These are phyloP conservation scores for Xylaria sp. DNA, from an alignment of 2,329 filamentous ascomycete species.

Conservation along the genomic window DNA sequence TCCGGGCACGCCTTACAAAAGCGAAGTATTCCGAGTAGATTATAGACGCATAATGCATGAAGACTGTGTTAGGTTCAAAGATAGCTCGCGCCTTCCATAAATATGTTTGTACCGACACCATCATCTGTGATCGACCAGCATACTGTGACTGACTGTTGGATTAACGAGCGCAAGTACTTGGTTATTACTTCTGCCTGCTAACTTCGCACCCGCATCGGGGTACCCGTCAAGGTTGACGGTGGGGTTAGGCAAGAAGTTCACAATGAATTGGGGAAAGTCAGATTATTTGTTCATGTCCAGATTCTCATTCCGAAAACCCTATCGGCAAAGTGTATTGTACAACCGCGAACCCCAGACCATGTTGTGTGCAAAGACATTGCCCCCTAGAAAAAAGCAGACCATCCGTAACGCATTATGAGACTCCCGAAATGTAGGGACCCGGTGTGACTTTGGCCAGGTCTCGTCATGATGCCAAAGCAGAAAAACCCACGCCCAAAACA, in stretches of 20 bases:
- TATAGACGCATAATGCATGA: too few relatives aligned
- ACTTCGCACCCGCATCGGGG: too few relatives aligned
- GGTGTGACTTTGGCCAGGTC: conserved; percentile 55
- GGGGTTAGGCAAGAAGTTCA: background rate
- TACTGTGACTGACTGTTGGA: too few relatives aligned
- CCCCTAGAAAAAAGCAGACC: conserved; percentile 71
- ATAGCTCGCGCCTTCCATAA: too few relatives aligned
- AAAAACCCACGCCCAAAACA: conserved; percentile 64
- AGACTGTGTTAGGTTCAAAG: too few relatives aligned
- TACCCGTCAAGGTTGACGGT: background rate
- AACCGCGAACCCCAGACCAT: conserved; percentile 76
- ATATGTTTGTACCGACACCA: too few relatives aligned
- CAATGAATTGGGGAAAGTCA: background rate
- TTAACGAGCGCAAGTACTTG: too few relatives aligned
- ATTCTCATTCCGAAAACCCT: conserved; percentile 72
- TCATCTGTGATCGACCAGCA: too few relatives aligned
- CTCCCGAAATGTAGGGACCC: conserved; percentile 59
- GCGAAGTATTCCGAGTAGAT: too few relatives aligned
- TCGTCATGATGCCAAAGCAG: conserved; percentile 69
- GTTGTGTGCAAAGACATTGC: conserved; percentile 72
- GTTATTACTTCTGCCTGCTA: too few relatives aligned
- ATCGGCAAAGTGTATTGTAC: conserved; percentile 77
- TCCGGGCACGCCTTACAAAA: too few relatives aligned
- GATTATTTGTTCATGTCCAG: conserved; percentile 63
- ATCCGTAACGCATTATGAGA: conserved; percentile 81